Base-by-base conservation (phyloP, 2,329 filamentous ascomycete genomes). In the Pleoardoris graminearum region DNA sequence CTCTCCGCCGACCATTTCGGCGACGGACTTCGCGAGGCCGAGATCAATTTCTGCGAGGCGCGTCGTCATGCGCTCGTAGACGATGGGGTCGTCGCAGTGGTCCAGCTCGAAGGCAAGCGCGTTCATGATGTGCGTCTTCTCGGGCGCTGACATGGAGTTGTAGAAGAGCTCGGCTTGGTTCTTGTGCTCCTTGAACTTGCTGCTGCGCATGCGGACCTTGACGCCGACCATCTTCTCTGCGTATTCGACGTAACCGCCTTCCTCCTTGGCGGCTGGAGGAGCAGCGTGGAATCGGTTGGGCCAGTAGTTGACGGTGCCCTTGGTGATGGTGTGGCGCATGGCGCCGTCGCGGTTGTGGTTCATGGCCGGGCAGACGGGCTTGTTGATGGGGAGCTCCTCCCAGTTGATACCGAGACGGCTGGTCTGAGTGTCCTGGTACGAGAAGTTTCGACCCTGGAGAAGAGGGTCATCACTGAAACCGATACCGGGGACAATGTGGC, bases 151-250 rank as follows among this genome's bases (percentile, higher is more conserved):
- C 60, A 93, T 73, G 14, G 87, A 91, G 77, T 93, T 93, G 77
- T 85, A 93, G 77, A 94, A 94, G 1, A 93, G 77, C 67, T 92
- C 88, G 0, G 90, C 89, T 70, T 94, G 90, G 44, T 82, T 86
- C 73, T 83, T 84, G 68, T 93, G 88, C 56, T 94, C 89, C 58
- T 80, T 82, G 79, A 93, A 93, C 75, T 93, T 93, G 60, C 80
- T 80, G 58, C 85, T 88, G 52, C 83, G 79, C 5, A 86, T 77
- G 10, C 90, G 84, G 16, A 80, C 76, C 76, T 94, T 93, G 68
- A 89, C 85, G 3, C 89, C 89, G 4, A 77, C 77, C 1, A 89
- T 74, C 70, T 85, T 87, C 54, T 84, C 76, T 0, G 85, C 82
- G 60, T 85, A 88, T 41, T 91, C 88, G 3, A 84, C 70, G 59